phyloP scores from a whole-genome alignment of 306 rosid genomes.

The Citrullus colocynthis region DNA sequence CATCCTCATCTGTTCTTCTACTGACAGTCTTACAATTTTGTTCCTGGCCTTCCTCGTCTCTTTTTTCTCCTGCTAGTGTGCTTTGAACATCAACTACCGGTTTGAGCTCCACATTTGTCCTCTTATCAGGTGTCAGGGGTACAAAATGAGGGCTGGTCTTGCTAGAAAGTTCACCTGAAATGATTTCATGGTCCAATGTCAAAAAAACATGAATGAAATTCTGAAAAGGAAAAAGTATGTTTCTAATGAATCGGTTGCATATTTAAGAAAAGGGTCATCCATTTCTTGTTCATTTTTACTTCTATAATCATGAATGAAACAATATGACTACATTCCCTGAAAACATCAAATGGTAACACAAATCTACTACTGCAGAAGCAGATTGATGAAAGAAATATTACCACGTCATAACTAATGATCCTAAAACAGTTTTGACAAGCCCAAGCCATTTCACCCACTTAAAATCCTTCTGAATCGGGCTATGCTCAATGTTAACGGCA shows the following conservation, averaged over 20 bases:
- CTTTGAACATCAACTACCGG: conserved; percentile 14
- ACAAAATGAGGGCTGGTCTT: conserved; percentile 21
- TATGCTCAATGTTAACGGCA: not conserved
- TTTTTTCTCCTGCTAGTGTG: conserved; percentile 10
- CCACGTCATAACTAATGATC: not conserved
- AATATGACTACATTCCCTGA: not conserved
- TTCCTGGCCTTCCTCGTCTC: conserved; percentile 14
- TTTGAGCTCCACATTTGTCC: conserved; percentile 16
- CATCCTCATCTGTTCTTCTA: conserved; percentile 10
- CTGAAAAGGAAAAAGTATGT: not conserved
- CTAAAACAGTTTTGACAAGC: not conserved
- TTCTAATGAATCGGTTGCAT: not conserved
- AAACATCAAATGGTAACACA: not conserved
- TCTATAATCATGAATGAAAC: not conserved
- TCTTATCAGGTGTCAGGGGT: conserved; percentile 39
- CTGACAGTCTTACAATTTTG: conserved; percentile 11
- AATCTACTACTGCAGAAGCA: not conserved
- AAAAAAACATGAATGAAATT: not conserved
- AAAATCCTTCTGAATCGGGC: not conserved
- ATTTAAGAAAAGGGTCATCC: not conserved
- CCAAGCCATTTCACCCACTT: not conserved
- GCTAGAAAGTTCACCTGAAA: conserved; percentile 13
- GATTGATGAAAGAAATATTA: not conserved
- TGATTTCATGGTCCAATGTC: not conserved
- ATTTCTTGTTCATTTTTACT: not conserved